These are phyloP conservation scores for Pisolithus thermaeus DNA, from an alignment of 1,284 basidiomycete genomes.

Conservation along the genomic window DNA sequence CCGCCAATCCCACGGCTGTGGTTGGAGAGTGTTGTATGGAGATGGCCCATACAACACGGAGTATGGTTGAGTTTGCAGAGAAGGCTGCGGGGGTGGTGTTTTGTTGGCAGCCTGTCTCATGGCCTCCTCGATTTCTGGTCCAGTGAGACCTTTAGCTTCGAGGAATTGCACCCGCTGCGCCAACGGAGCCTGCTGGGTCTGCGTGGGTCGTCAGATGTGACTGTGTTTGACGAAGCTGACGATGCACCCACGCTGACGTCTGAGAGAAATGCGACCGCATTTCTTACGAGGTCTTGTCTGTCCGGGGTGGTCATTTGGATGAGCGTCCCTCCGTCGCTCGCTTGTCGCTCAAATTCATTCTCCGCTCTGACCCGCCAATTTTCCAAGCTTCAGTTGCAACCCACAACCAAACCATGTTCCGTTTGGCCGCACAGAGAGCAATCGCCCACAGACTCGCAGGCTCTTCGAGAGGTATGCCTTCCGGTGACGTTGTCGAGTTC, in stretches of 20 bases:
- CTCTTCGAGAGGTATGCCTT: slow-evolving; percentile 39
- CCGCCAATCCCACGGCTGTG: slow-evolving; percentile 80
- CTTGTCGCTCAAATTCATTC: slow-evolving; percentile 19
- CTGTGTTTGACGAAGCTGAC: background rate
- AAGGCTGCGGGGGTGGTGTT: slow-evolving; percentile 6
- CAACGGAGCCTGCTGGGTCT: slow-evolving; percentile 74
- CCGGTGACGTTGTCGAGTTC: slow-evolving; percentile 1
- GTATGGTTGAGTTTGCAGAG: slow-evolving; percentile 29
- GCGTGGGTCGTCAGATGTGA: slow-evolving; percentile 4
- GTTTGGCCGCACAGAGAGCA: slow-evolving; percentile 47
- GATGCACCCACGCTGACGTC: slow-evolving; percentile 59
- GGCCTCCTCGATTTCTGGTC: slow-evolving; percentile 84
- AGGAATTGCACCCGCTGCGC: slow-evolving; percentile 89
- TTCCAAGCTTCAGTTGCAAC: background rate
- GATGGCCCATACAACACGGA: slow-evolving; percentile 35
- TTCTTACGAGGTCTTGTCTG: slow-evolving; percentile 68
- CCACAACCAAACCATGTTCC: slow-evolving; percentile 34
- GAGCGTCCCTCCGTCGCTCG: background rate
- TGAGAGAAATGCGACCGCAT: slow-evolving; percentile 75
- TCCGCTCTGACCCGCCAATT: slow-evolving; percentile 19
- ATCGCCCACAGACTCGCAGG: slow-evolving; percentile 45
- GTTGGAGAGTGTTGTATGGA: slow-evolving; percentile 33
- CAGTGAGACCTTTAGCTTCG: slow-evolving; percentile 86
- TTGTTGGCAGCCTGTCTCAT: slow-evolving; percentile 54
- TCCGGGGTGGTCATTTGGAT: slow-evolving; percentile 43